A percentile compares a stretch with the other conserved stretches of the same genome.
Conservation (phyloP, 2,329 filamentous ascomycete genomes). For the Neofusicoccum cordaticola region DNA sequence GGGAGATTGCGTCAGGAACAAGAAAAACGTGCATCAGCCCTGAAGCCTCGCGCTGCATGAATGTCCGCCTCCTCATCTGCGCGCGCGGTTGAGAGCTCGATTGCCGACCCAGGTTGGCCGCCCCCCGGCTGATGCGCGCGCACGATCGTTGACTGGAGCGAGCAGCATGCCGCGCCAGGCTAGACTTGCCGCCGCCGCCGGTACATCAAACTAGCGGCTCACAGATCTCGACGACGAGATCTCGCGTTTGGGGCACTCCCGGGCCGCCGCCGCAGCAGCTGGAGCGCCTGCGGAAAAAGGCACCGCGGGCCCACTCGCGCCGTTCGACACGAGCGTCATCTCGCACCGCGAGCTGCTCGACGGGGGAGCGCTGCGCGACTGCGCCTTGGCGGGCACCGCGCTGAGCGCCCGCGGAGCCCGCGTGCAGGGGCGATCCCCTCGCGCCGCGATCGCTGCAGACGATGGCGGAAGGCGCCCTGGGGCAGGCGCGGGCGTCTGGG, state of each 20-base stretch:
- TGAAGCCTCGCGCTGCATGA: constrained; percentile 22
- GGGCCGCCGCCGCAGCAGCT: constrained; percentile 1
- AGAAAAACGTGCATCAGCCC: constrained; percentile 35
- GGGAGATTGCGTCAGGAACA: constrained; percentile 44
- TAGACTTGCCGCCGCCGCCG: constrained; percentile 22
- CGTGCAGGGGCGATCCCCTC: constrained; percentile 6
- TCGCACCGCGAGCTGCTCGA: not conserved
- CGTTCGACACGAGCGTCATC: constrained; percentile 15
- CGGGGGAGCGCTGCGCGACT: constrained; percentile 9
- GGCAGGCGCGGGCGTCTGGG: not conserved
- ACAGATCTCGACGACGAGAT: constrained; percentile 28
- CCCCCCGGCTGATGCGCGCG: constrained; percentile 31
- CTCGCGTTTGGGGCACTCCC: constrained; percentile 15
- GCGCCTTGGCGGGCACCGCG: constrained; percentile 11
- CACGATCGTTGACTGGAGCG: constrained; percentile 28
- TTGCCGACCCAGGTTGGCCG: constrained; percentile 12
- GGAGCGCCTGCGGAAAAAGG: not conserved
- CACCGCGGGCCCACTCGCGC: constrained; percentile 8
- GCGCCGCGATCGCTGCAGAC: constrained; percentile 15
- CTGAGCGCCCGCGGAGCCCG: not conserved
- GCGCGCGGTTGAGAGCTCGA: not conserved
- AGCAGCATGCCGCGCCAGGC: constrained; percentile 25
- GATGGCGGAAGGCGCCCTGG: not conserved
- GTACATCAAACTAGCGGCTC: constrained; percentile 23
- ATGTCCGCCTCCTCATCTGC: constrained; percentile 14